Conservation (phyloP, 2,329 filamentous ascomycete genomes). For the Pseudogymnoascus verrucosus region DNA sequence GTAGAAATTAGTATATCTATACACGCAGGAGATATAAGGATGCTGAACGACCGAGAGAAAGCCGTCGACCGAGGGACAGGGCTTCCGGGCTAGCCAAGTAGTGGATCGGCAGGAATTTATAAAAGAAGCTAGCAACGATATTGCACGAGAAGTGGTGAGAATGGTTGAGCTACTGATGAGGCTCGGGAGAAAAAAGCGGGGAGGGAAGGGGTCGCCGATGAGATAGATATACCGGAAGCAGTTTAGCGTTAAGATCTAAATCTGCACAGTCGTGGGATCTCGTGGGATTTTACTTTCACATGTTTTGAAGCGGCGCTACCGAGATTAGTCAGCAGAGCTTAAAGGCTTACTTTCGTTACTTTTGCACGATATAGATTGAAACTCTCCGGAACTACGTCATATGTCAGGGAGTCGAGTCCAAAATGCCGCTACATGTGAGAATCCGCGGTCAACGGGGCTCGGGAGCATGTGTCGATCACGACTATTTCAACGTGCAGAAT, state of each 20-base stretch:
- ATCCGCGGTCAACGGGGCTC: background rate
- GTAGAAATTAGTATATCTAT: constrained; percentile 4
- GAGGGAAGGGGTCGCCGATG: background rate
- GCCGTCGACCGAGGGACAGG: constrained; percentile 1
- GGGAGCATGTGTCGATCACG: constrained; percentile 6
- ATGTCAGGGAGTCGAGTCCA: background rate
- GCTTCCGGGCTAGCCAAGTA: background rate
- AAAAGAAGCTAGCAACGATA: background rate
- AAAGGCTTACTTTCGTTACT: background rate
- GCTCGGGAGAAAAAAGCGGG: constrained; percentile 3
- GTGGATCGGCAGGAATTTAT: constrained; percentile 1
- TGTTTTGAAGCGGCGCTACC: background rate
- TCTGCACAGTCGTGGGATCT: background rate
- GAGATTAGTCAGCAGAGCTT: constrained; percentile 3
- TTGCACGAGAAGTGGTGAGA: background rate
- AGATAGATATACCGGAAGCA: background rate
- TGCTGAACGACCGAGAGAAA: background rate
- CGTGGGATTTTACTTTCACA: background rate
- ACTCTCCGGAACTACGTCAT: background rate
- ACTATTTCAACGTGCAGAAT: background rate
- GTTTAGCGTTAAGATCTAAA: background rate
- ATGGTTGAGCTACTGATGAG: constrained; percentile 4
- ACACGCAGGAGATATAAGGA: background rate
- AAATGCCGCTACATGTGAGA: constrained; percentile 4
- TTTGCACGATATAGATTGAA: background rate